A percentile compares a stretch with the other conserved stretches of the same genome.
These are phyloP conservation scores for Quercus lobata DNA, from an alignment of 331 rosid genomes.

Conservation along the genomic window DNA sequence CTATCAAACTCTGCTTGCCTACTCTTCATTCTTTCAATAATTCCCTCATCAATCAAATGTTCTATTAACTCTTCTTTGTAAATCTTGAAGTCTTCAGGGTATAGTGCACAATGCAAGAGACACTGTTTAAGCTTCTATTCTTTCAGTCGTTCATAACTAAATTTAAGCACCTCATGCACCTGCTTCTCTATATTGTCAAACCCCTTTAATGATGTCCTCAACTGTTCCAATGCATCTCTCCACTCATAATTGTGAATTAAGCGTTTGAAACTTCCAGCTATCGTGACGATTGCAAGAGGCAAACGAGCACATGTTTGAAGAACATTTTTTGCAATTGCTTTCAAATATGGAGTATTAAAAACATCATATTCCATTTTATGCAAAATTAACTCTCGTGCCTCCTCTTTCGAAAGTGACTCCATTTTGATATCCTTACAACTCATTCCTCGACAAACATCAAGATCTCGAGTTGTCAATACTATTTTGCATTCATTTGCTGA, in stretches of 20 bases:
- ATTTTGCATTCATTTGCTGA: no score
- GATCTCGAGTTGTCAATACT: no score
- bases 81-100: conserved; percentile 5
- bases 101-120: conserved; percentile 8
- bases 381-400: no score
- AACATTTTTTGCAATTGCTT: neutral
- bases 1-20: conserved; percentile 12
- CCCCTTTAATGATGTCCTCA: neutral
- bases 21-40: conserved; percentile 15
- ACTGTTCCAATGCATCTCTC: conserved; percentile 11
- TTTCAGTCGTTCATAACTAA: neutral
- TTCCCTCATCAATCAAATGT: conserved; percentile 2
- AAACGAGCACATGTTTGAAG: neutral
- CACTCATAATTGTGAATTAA: conserved; percentile 5
- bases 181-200: conserved; percentile 18
- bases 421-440: no score
- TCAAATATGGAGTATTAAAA: no score
- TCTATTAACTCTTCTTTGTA: neutral
- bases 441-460: no score
- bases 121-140: neutral
- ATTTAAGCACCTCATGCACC: conserved; percentile 7
- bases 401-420: no score
- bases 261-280: conserved; percentile 10
- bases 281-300: neutral
- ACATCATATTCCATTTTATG: no score